Evolutionary conservation across 2,329 filamentous ascomycete species (phyloP), one percentile per base, ranked within the genome.

Genomic region (Aspergillus pseudoglaucus): DNA sequence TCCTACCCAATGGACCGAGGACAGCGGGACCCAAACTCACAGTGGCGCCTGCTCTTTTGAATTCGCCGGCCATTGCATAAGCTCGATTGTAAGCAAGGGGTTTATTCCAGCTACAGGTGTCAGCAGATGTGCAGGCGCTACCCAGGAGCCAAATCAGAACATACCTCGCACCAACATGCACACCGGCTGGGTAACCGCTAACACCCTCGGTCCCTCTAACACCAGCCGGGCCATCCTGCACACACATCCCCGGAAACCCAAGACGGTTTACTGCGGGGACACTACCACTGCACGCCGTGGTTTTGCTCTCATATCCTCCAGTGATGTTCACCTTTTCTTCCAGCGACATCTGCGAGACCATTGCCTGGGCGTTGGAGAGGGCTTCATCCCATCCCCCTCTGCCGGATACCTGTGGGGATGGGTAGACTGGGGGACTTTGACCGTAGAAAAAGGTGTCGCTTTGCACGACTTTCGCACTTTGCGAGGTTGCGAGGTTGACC

Each of bases 51-150:
- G 61, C 55, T 6, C 53, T 55, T 25, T 59, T 62, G 6, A 61
- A 53, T 52, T 84, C 80, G 3, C 69, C 69, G 0, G 76, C 81
- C 71, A 84, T 79, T 40, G 74, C 73, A 3, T 69, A 63, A 0
- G 70, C 80, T 10, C 80, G 65, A 37, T 73, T 63, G 43, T 79
- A 76, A 0, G 79, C 75, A 49, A 82, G 59, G 7, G 73, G 72
- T 44, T 65, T 69, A 50, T 83, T 78, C 80, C 80, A 83, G 1
- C 40, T 23, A 22, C 22, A 35, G 1, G 15, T 6, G 38, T 22
- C 38, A 40, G 17, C 38, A 39, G n/a, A 39, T 15, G 37, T 39
- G 17, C 37, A 39, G 9, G 3, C 18, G 6, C 20, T 22, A 38
- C 15, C 35, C 17, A 18, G 17, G 7, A 22, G 12, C 9, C 1